phyloP scores from a whole-genome alignment of 2,329 filamentous ascomycete species.

The Hypomyces perniciosus region DNA sequence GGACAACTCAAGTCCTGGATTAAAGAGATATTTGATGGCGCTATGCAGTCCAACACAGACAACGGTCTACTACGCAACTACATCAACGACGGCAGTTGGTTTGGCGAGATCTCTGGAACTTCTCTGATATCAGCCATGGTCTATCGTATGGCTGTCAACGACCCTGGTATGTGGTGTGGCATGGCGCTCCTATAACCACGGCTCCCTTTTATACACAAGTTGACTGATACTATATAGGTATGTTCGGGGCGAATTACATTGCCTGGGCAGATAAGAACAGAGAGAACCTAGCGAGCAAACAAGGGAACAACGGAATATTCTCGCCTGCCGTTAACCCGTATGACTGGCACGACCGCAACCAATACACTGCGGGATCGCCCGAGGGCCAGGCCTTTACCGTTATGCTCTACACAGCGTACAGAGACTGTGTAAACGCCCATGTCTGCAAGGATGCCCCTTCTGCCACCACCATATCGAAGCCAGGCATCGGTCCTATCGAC shows the following conservation, averaged over 20 bases:
- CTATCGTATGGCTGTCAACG: slow-evolving; percentile 14
- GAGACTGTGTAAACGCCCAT: slow-evolving; percentile 11
- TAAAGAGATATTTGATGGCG: slow-evolving; percentile 15
- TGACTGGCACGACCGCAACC: slow-evolving; percentile 10
- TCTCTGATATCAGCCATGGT: slow-evolving; percentile 10
- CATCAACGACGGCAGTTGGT: slow-evolving; percentile 12
- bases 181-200: too few species aligned
- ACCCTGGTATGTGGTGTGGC: too few species aligned
- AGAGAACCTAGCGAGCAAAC: slow-evolving; percentile 1
- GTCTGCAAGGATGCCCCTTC: not conserved
- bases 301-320: slow-evolving; percentile 6
- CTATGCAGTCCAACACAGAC: slow-evolving; percentile 6
- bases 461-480: slow-evolving; percentile 14
- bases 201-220: too few species aligned
- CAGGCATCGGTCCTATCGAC: not conserved
- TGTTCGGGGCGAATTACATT: slow-evolving; percentile 12
- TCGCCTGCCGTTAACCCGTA: slow-evolving; percentile 11
- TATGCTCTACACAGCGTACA: slow-evolving; percentile 12
- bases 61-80: slow-evolving; percentile 12
- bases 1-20: slow-evolving; percentile 12
- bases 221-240: too few species aligned
- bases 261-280: slow-evolving; percentile 12
- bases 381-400: slow-evolving; percentile 14
- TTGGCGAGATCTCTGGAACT: slow-evolving; percentile 14
- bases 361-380: slow-evolving; percentile 11